phyloP scores from a whole-genome alignment of 2,329 filamentous ascomycete species.

The Pseudogymnoascus sp. region DNA sequence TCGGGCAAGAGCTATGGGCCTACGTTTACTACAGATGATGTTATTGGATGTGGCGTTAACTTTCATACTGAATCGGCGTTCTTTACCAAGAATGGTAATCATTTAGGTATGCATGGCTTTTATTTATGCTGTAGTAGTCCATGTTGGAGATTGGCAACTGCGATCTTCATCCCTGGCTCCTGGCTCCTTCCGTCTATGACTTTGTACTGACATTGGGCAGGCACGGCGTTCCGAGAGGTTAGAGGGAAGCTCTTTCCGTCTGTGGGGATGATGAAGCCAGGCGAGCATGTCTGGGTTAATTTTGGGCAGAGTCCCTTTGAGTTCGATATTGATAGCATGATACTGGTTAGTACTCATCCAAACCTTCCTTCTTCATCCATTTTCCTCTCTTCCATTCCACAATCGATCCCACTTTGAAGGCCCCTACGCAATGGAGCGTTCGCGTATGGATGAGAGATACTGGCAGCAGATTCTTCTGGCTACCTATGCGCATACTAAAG shows the following conservation, averaged over 20 bases:
- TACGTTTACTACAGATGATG: constrained; percentile 46
- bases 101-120: constrained; percentile 39
- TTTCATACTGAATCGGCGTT: constrained; percentile 57
- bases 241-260: constrained; percentile 56
- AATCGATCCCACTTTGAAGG: neutral
- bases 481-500: neutral
- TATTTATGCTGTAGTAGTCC: neutral
- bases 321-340: constrained; percentile 83
- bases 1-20: constrained; percentile 49
- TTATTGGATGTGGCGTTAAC: constrained; percentile 58
- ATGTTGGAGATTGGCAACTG: neutral
- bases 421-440: neutral
- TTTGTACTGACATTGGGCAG: constrained; percentile 34
- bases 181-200: neutral
- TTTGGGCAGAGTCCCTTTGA: constrained; percentile 71
- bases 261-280: constrained; percentile 55
- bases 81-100: constrained; percentile 56
- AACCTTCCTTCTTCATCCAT: neutral
- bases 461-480: neutral
- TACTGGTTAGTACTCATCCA: constrained; percentile 49
- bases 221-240: constrained; percentile 60
- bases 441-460: neutral
- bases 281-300: constrained; percentile 54
- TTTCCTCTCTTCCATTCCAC: neutral
- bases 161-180: neutral